Evolutionary conservation across 2,329 filamentous ascomycete genomes (phyloP).

Genomic region (Talaromyces marneffei): DNA sequence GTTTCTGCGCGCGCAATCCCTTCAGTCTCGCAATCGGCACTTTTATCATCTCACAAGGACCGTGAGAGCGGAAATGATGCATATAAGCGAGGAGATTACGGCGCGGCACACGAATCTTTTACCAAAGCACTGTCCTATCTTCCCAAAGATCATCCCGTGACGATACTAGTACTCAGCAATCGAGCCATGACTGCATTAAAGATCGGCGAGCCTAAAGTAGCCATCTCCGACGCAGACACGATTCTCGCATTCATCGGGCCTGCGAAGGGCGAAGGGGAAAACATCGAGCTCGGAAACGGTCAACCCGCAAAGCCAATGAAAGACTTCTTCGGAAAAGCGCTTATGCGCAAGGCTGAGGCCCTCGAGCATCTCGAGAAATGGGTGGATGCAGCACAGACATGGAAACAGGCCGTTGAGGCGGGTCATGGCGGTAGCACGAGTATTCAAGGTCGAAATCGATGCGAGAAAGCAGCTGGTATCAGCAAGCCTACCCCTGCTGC

Average conservation of each 20-base stretch:
- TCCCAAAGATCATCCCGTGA: slow-evolving; percentile 72
- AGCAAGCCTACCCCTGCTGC: slow-evolving; percentile 44
- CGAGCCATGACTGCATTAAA: slow-evolving; percentile 85
- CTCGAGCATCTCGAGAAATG: slow-evolving; percentile 94
- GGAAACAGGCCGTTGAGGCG: slow-evolving; percentile 75
- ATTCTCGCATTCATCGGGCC: slow-evolving; percentile 75
- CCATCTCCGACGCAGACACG: slow-evolving; percentile 75
- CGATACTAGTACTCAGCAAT: slow-evolving; percentile 86
- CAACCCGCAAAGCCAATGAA: slow-evolving; percentile 75
- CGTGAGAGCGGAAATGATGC: slow-evolving; percentile 76
- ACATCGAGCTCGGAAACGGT: slow-evolving; percentile 61
- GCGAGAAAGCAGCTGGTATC: slow-evolving; percentile 78
- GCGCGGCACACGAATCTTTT: slow-evolving; percentile 77
- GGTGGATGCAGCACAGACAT: slow-evolving; percentile 72
- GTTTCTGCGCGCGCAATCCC: slow-evolving; percentile 52
- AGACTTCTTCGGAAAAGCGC: slow-evolving; percentile 86
- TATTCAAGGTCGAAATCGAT: slow-evolving; percentile 78
- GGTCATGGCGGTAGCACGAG: slow-evolving; percentile 81
- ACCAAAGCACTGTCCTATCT: slow-evolving; percentile 68
- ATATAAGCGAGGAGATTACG: slow-evolving; percentile 92
- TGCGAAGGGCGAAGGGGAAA: slow-evolving; percentile 71
- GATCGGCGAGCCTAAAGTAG: slow-evolving; percentile 82
- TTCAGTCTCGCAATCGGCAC: slow-evolving; percentile 59
- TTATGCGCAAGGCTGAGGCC: slow-evolving; percentile 92
- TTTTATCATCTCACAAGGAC: slow-evolving; percentile 71